phyloP scores from a whole-genome alignment of 495 filamentous ascomycete genomes.

The Penicillium bialowiezense region DNA sequence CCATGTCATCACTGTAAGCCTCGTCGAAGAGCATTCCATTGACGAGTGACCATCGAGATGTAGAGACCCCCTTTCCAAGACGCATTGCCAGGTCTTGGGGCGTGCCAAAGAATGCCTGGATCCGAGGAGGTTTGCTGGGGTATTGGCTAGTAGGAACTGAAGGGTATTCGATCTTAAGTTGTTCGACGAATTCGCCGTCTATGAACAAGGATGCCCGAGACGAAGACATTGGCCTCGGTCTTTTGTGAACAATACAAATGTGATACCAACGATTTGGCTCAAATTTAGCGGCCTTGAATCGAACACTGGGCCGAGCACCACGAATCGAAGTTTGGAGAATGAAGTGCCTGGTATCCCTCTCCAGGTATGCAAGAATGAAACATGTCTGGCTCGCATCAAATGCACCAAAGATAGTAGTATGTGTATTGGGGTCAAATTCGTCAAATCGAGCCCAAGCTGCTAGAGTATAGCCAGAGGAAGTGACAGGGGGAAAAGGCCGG shows the following conservation, averaged over 20 bases:
- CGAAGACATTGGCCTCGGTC: conserved; percentile 67
- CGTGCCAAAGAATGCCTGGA: conserved; percentile 92
- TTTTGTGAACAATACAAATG: conserved; percentile 78
- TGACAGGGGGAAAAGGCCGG: conserved; percentile 73
- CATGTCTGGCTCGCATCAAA: conserved; percentile 92
- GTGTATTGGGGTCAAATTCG: conserved; percentile 75
- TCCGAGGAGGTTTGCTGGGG: conserved; percentile 54
- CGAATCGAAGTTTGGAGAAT: conserved; percentile 95
- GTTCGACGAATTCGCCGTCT: conserved; percentile 89
- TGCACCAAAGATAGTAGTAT: conserved; percentile 94
- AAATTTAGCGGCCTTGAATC: conserved; percentile 83
- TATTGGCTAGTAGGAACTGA: conserved; percentile 53
- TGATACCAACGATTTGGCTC: conserved; percentile 83
- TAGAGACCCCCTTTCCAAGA: conserved; percentile 71
- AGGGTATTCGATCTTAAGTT: conserved; percentile 86
- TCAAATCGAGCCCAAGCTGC: conserved; percentile 85
- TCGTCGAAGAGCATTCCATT: conserved; percentile 87
- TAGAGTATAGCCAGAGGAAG: conserved; percentile 82
- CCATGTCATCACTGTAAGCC: conserved; percentile 83
- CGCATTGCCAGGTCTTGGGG: conserved; percentile 84
- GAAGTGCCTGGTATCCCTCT: conserved; percentile 91
- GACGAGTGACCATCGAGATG: conserved; percentile 82
- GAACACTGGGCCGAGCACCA: conserved; percentile 80
- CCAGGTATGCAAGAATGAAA: conserved; percentile 89
- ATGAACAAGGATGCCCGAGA: conserved; percentile 88